These are phyloP conservation scores for Thraustochytrium striatum DNA, from an alignment of 352 stramenopile species.

Conservation along the genomic window DNA sequence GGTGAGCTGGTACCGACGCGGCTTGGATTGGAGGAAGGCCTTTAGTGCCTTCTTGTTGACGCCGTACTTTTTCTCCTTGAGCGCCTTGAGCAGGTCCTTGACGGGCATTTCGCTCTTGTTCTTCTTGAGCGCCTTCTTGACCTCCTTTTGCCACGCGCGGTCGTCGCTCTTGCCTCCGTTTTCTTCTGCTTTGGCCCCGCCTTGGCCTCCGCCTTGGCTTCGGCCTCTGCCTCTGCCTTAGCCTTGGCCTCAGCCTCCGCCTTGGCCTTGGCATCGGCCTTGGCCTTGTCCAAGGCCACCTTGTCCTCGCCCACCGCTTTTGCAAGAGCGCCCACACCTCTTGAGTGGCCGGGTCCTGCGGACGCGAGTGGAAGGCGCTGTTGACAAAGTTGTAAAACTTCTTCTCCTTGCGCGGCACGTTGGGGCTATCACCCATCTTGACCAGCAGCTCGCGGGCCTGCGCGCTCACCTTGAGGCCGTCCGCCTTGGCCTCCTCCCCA, in stretches of 20 bases:
- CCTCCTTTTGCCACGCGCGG: constrained; percentile 50
- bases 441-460: constrained; percentile 63
- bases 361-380: constrained; percentile 68
- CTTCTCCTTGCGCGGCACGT: constrained; percentile 83
- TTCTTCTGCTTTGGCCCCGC: neutral
- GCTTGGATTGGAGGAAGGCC: too few relatives aligned
- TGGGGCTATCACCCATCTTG: constrained; percentile 72
- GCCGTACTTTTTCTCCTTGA: neutral
- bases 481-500: constrained; percentile 49
- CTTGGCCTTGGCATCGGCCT: neutral
- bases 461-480: constrained; percentile 39
- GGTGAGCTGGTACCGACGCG: too few relatives aligned
- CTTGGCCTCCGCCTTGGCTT: constrained; percentile 20
- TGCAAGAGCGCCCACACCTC: constrained; percentile 70
- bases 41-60: neutral
- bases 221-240: neutral
- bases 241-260: neutral
- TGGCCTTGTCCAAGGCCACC: constrained; percentile 38
- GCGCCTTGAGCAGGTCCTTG: neutral
- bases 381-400: constrained; percentile 87
- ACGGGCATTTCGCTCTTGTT: constrained; percentile 22
- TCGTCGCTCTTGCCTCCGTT: constrained; percentile 57
- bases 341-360: constrained; percentile 60
- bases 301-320: constrained; percentile 53
- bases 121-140: neutral